Evolutionary conservation across 192 early-diverging fungal species (phyloP).

Genomic region (Coemansia guatemalensis): DNA sequence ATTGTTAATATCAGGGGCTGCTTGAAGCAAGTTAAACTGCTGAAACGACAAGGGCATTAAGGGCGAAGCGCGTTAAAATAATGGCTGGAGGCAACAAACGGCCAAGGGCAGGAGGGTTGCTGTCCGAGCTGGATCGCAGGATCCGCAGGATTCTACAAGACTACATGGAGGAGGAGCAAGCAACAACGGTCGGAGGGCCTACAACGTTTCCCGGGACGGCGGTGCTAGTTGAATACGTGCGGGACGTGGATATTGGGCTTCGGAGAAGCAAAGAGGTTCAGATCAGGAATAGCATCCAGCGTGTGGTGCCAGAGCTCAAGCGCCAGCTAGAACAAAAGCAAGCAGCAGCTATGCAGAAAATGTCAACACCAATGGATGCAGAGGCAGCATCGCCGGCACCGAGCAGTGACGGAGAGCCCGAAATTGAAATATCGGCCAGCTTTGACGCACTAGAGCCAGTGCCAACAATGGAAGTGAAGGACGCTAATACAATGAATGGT

Average conservation of each 20-base stretch:
- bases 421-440: slow-evolving; percentile 17
- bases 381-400: slow-evolving; percentile 1
- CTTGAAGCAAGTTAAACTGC: too few relatives aligned
- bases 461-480: slow-evolving; percentile 44
- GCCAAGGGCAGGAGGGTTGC: slow-evolving; percentile 24
- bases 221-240: slow-evolving; percentile 32
- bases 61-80: background rate
- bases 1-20: too few relatives aligned
- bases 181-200: slow-evolving; percentile 1
- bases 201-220: slow-evolving; percentile 18
- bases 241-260: slow-evolving; percentile 21
- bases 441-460: slow-evolving; percentile 33
- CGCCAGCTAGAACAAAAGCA: slow-evolving; percentile 20
- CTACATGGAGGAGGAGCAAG: slow-evolving; percentile 22
- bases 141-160: slow-evolving; percentile 24
- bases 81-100: slow-evolving; percentile 41
- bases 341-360: background rate
- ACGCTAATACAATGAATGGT: slow-evolving; percentile 44
- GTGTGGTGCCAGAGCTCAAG: slow-evolving; percentile 25
- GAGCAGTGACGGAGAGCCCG: slow-evolving; percentile 33
- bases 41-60: too few relatives aligned
- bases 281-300: slow-evolving; percentile 39
- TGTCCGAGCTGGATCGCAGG: slow-evolving; percentile 29
- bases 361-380: background rate
- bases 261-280: slow-evolving; percentile 16